Evolutionary conservation across 345 rosid species (phyloP).

Genomic region (Brassica carinata): DNA sequence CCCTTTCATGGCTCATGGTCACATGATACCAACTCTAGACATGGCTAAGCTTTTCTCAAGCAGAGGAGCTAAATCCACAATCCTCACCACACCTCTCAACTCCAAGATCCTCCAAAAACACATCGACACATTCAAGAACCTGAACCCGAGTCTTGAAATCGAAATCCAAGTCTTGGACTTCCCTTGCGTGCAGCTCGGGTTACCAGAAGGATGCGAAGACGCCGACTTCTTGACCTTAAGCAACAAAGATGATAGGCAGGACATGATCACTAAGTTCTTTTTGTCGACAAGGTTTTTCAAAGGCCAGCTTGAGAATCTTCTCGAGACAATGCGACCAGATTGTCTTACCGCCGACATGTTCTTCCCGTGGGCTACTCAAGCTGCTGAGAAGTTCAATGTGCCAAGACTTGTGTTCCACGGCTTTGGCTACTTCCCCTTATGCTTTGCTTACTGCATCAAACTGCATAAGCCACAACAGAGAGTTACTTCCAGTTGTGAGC

Average conservation of each 20-base stretch:
- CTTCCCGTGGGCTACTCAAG: conserved; percentile 5
- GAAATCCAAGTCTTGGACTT: conserved; percentile 1
- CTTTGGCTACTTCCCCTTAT: conserved; percentile 7
- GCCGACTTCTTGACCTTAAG: neutral
- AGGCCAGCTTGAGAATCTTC: conserved; percentile 3
- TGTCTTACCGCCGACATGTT: conserved; percentile 12
- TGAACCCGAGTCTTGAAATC: neutral
- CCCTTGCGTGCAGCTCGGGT: conserved; percentile 3
- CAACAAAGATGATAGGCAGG: neutral
- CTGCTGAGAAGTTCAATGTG: neutral
- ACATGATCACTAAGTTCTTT: neutral
- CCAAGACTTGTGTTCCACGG: conserved; percentile 11
- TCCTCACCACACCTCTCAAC: conserved; percentile 12
- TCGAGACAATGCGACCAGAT: neutral
- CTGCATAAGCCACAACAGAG: neutral
- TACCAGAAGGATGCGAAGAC: conserved; percentile 3
- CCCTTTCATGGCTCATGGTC: conserved; percentile 11
- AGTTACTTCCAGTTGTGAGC: neutral
- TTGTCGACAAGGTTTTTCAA: conserved; percentile 4
- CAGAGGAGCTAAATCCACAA: neutral
- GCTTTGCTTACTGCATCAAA: neutral
- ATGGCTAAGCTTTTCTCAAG: conserved; percentile 9
- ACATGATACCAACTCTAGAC: conserved; percentile 10
- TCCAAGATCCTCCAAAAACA: neutral
- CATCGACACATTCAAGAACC: conserved; percentile 5